phyloP scores from a whole-genome alignment of 2,329 filamentous ascomycete species.

The Ustilaginoidea virens region DNA sequence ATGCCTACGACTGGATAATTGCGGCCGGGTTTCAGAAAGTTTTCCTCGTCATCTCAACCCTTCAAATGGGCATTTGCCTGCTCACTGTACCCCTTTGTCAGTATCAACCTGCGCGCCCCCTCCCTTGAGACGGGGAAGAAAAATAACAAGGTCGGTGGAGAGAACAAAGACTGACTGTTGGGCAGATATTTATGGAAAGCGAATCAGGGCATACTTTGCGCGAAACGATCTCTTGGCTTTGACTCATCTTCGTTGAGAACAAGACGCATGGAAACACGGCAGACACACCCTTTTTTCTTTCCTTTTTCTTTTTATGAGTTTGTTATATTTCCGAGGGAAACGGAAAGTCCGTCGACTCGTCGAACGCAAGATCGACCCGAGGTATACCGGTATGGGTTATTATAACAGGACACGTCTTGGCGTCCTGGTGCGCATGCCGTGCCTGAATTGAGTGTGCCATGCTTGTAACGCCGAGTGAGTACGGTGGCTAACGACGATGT shows the following conservation, averaged over 20 bases:
- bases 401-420: too few relatives aligned
- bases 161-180: neutral
- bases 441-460: too few relatives aligned
- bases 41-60: slow-evolving; percentile 58
- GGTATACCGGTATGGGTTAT: too few relatives aligned
- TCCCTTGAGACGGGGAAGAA: too few relatives aligned
- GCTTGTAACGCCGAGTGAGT: too few relatives aligned
- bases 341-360: too few relatives aligned
- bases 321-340: too few relatives aligned
- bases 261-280: neutral
- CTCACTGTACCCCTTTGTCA: slow-evolving; percentile 65
- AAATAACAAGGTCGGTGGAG: too few relatives aligned
- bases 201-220: slow-evolving; percentile 58
- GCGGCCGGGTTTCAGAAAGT: slow-evolving; percentile 40
- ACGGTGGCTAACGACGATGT: too few relatives aligned
- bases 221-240: slow-evolving; percentile 51
- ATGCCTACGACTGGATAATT: slow-evolving; percentile 71
- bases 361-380: too few relatives aligned
- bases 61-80: slow-evolving; percentile 65
- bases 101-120: slow-evolving; percentile 19
- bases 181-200: slow-evolving; percentile 64
- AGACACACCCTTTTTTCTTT: neutral
- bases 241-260: slow-evolving; percentile 14
- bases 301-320: slow-evolving; percentile 2
- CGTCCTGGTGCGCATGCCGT: too few relatives aligned